Evolutionary conservation across 2,329 filamentous ascomycete species (phyloP).

Genomic region (Dryadomyces sulphureus): DNA sequence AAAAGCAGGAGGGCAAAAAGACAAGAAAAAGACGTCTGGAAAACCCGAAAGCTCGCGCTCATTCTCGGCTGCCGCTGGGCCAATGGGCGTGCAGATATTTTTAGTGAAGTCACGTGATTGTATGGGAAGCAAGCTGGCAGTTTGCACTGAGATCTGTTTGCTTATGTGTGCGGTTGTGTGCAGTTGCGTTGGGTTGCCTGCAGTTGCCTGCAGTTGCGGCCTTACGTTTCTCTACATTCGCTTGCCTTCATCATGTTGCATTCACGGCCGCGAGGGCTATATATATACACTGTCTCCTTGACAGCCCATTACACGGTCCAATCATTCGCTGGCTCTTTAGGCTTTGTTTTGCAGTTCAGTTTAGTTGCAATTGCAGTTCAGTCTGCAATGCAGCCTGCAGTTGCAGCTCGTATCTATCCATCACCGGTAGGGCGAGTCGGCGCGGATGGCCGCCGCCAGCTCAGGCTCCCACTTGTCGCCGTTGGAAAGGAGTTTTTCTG

Average conservation of each 20-base stretch:
- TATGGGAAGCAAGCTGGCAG: neutral
- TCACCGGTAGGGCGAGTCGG: conserved; percentile 85
- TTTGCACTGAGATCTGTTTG: no score
- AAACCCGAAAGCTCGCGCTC: conserved; percentile 7
- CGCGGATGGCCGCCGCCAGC: conserved; percentile 78
- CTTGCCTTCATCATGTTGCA: no score
- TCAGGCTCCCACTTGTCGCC: conserved; percentile 98
- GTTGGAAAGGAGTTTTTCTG: conserved; percentile 73
- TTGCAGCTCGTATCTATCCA: no score
- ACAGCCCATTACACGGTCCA: neutral
- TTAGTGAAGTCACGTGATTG: conserved; percentile 11
- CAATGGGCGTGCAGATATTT: conserved; percentile 8
- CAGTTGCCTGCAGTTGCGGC: no score
- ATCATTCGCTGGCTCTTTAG: neutral
- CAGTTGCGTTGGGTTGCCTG: no score
- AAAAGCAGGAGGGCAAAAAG: neutral
- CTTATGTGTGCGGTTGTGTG: no score
- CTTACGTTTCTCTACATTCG: no score
- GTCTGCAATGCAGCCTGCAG: neutral
- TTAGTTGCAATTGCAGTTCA: neutral
- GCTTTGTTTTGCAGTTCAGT: neutral
- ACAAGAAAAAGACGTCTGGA: neutral
- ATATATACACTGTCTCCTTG: neutral
- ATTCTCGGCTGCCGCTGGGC: conserved; percentile 3
- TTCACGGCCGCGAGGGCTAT: no score